Conservation (phyloP, 2,329 filamentous ascomycete species). For the Neonectria sp. region DNA sequence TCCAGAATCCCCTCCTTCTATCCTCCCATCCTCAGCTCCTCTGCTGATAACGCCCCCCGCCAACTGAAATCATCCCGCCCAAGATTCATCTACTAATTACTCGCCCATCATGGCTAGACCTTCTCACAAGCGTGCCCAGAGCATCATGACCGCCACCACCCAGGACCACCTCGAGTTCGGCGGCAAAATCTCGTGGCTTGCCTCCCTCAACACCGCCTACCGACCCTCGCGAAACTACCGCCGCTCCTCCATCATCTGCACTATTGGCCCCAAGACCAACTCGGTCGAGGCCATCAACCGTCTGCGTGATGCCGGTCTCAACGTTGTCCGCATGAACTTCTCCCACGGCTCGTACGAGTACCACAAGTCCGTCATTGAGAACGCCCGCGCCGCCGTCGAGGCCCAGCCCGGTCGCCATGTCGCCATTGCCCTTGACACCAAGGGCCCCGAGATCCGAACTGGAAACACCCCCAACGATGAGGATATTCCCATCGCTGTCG, state of each 20-base stretch:
- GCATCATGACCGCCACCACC: conserved; percentile 74
- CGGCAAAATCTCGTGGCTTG: conserved; percentile 77
- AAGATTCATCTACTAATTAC: conserved; percentile 37
- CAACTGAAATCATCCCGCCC: conserved; percentile 24
- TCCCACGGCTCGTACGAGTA: conserved; percentile 88
- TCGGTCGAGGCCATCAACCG: conserved; percentile 96
- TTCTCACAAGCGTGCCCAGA: conserved; percentile 52
- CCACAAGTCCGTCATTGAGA: conserved; percentile 98
- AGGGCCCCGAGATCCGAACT: conserved; percentile 74
- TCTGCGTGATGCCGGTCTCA: conserved; percentile 91
- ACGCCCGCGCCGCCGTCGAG: conserved; percentile 89
- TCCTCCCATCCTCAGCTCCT: conserved; percentile 39
- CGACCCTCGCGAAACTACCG: conserved; percentile 91
- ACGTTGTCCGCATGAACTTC: conserved; percentile 99
- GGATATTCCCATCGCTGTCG: conserved; percentile 89
- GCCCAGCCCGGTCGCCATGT: conserved; percentile 85
- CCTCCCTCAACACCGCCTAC: conserved; percentile 88
- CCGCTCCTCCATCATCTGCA: conserved; percentile 98
- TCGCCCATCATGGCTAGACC: conserved; percentile 51
- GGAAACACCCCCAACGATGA: conserved; percentile 85
- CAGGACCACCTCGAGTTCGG: conserved; percentile 89
- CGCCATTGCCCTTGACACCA: conserved; percentile 91
- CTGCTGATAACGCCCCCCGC: conserved; percentile 37
- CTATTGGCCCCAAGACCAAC: conserved; percentile 99
- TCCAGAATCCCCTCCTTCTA: conserved; percentile 32